Conservation (phyloP, 2,329 filamentous ascomycete genomes). For the Xylariales sp. region DNA sequence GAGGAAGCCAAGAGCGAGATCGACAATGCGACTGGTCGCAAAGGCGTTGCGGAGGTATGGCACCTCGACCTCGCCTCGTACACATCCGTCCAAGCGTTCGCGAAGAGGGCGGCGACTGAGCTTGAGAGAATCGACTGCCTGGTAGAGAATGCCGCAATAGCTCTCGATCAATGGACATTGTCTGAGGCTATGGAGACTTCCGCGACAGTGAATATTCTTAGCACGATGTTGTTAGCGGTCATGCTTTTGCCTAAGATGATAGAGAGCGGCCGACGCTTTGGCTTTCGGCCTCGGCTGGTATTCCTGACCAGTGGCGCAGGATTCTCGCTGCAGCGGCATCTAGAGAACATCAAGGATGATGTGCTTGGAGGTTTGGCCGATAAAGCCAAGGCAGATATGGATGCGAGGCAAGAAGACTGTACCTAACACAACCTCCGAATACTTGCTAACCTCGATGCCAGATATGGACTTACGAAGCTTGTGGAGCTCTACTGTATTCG, state of each 20-base stretch:
- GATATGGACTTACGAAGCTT: background rate
- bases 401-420: background rate
- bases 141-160: background rate
- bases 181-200: background rate
- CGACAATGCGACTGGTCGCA: conserved; percentile 11
- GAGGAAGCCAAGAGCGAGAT: conserved; percentile 34
- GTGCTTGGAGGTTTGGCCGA: background rate
- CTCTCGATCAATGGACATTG: background rate
- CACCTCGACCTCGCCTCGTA: background rate
- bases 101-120: background rate
- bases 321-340: background rate
- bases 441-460: background rate
- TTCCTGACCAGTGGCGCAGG: background rate
- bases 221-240: background rate
- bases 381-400: background rate
- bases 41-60: background rate
- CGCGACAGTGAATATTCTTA: background rate
- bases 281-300: background rate
- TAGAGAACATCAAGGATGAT: background rate
- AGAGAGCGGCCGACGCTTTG: background rate
- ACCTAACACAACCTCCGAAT: background rate
- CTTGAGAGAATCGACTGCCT: background rate
- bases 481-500: background rate
- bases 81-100: background rate
- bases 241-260: background rate